Base-by-base conservation (phyloP, 768 basidiomycete species). In the Lactarius evosmus region DNA sequence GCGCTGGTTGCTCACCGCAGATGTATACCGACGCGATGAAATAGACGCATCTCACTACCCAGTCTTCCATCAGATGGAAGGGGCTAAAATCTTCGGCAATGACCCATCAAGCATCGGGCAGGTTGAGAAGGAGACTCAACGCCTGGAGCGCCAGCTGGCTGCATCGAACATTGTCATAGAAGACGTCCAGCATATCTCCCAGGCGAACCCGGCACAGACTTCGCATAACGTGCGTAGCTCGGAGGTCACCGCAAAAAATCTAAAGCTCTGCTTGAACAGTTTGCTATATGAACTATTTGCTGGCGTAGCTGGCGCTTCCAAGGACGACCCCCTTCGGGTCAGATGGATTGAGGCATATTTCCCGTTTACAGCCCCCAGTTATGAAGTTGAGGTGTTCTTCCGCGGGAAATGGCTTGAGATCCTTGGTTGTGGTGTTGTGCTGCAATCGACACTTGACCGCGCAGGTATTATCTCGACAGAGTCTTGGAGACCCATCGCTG, bases 281-380 rank as follows among this genome's bases (percentile, higher is more conserved):
- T 78, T 99, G 56, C 83, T 99, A 68, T 79, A 95, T 58, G 80
- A 82, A 59, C 77, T 99, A 30, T 98, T 98, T 73, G 90, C 91
- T 4, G 81, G 79, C 9, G 79, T 74, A 12, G 79, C 78, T 19
- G 83, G 78, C 12, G 78, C 78, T 30, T 79, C 75, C 27, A 78
- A 77, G 19, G 78, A 82, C 40, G 83, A 90, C 56, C 95, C 97
- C 29, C 78, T 99, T 66, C 80, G 84, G 67, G 89, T 99, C 30
- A 81, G 97, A 25, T 99, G 97, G 97, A 98, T 98, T 67, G 94
- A 98, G 72, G 93, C 96, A 2, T 93, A 91, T 71, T 98, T 99
- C 77, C 97, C 97, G 1, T 99, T 96, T 81, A 99, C 97, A 60
- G 90, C 87, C 64, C 97, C 97, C 9, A 97, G 95, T 73, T 99